These are phyloP conservation scores for Cryptococcus sp. DNA, from an alignment of 1,284 basidiomycete species.

Conservation along the genomic window DNA sequence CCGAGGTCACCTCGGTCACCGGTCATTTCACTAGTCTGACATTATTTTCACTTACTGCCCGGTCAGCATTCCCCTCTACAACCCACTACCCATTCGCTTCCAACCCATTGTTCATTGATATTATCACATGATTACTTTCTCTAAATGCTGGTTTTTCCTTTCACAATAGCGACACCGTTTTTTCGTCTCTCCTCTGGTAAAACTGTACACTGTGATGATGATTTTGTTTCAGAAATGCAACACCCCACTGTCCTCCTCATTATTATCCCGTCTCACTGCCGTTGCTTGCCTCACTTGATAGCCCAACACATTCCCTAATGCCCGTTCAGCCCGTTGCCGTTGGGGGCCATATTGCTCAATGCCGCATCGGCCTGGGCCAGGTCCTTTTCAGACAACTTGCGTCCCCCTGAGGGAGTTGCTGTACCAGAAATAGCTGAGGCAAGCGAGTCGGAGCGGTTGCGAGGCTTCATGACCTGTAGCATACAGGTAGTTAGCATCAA, in stretches of 20 bases:
- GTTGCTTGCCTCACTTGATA: not conserved
- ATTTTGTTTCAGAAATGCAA: too few species aligned
- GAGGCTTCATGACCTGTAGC: constrained; percentile 67
- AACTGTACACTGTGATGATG: too few species aligned
- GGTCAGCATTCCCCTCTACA: too few species aligned
- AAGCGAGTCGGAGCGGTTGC: constrained; percentile 75
- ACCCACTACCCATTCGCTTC: too few species aligned
- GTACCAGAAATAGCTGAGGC: constrained; percentile 73
- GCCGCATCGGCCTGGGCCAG: constrained; percentile 79
- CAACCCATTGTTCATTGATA: not conserved
- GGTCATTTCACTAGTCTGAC: too few species aligned
- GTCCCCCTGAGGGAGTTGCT: constrained; percentile 80
- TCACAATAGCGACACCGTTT: too few species aligned
- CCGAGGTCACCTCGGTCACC: too few species aligned
- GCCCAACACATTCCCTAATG: not conserved
- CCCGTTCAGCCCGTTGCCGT: constrained; percentile 24
- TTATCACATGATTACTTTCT: not conserved
- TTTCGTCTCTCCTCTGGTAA: too few species aligned
- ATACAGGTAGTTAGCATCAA: not conserved
- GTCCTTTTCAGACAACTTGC: constrained; percentile 79
- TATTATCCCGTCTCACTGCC: not conserved
- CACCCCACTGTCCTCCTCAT: not conserved
- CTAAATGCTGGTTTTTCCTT: not conserved
- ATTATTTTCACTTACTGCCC: too few species aligned
- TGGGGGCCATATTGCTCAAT: constrained; percentile 54